Base-by-base conservation (phyloP, 2,329 filamentous ascomycete genomes). In the Pyricularia grisea region DNA sequence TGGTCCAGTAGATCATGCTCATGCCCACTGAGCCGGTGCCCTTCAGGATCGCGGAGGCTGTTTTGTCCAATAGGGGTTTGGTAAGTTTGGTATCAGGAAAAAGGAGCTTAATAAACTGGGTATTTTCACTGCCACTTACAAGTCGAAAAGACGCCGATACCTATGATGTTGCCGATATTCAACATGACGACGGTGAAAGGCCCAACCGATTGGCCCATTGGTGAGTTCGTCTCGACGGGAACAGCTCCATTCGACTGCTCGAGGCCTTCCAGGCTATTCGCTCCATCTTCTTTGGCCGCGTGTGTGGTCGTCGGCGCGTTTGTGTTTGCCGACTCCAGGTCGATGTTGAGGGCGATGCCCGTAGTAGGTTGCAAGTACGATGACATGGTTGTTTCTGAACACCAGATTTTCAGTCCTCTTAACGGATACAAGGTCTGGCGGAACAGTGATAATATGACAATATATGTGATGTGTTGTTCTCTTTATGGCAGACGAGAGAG, bases 1-100 rank as follows among this genome's bases (percentile, higher is more conserved):
- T 80, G 2, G 84, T 76, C 88, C 88, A 90, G 77, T 87, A 90
- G 10, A 90, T 80, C 69, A 91, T 77, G 50, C 82, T 80, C 1
- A 90, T 76, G 0, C 88, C 88, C 14, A 90, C 79, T 0, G 87
- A 89, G 1, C 88, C 88, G 0, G 87, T 85, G 0, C 83, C 83
- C 1, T 73, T 78, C 1, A 90, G 79, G 27, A 91, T 87, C 0
- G 80, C 81, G 0, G 84, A 68, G 4, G 67, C 67, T 68, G 14
- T 61, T n/a, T 60, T 27, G 10, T 14, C 14, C 12, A 36, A 67
- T 58, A 61, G 33, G 11, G 9, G 5, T 61, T 25, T 25, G n/a
- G n/a, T 61, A 11, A 25, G 58, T 61, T 4, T 9, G 50, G 5
- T 9, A 61, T 12, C 10, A 61, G 58, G 64, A 67, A n/a, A 50